These are phyloP conservation scores for Karstenula rhodostoma DNA, from an alignment of 2,329 filamentous ascomycete species.

Conservation along the genomic window DNA sequence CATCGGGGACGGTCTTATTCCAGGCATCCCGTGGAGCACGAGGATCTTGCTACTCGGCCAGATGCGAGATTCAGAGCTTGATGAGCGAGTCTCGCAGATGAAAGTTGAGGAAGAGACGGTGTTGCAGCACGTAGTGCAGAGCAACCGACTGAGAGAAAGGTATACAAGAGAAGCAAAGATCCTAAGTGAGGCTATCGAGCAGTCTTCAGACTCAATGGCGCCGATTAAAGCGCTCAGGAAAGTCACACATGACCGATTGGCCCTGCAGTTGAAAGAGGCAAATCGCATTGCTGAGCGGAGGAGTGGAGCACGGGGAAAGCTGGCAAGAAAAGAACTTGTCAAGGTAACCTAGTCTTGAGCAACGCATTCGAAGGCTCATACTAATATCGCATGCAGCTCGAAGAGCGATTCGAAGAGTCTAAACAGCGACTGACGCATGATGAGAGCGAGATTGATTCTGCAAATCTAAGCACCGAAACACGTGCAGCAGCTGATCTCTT, in stretches of 20 bases:
- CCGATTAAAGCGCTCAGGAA: slow-evolving; percentile 68
- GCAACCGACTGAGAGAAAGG: slow-evolving; percentile 59
- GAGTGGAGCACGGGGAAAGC: slow-evolving; percentile 77
- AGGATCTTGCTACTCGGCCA: slow-evolving; percentile 48
- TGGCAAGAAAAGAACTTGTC: slow-evolving; percentile 77
- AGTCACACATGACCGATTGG: slow-evolving; percentile 69
- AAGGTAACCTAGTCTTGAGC: slow-evolving; percentile 36
- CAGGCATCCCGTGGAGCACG: slow-evolving; percentile 61
- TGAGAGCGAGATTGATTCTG: slow-evolving; percentile 64
- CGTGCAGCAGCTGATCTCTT: slow-evolving; percentile 75
- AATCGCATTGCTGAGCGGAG: slow-evolving; percentile 77
- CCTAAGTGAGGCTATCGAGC: slow-evolving; percentile 68
- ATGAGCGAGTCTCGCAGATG: slow-evolving; percentile 44
- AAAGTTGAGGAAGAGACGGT: slow-evolving; percentile 57
- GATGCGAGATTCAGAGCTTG: slow-evolving; percentile 30
- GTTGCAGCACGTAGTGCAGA: slow-evolving; percentile 70
- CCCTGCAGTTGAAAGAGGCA: slow-evolving; percentile 70
- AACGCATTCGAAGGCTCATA: neutral
- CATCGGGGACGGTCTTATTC: slow-evolving; percentile 79
- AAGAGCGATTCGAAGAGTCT: slow-evolving; percentile 70
- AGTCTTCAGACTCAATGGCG: slow-evolving; percentile 61
- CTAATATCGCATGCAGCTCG: slow-evolving; percentile 53
- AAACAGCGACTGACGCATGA: slow-evolving; percentile 59
- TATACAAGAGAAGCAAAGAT: slow-evolving; percentile 69
- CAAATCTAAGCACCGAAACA: slow-evolving; percentile 69